Percentiles rank a stretch among this genome's conserved stretches.
phyloP scores from a whole-genome alignment of 768 basidiomycete genomes.

The Fomitopsis serialis region DNA sequence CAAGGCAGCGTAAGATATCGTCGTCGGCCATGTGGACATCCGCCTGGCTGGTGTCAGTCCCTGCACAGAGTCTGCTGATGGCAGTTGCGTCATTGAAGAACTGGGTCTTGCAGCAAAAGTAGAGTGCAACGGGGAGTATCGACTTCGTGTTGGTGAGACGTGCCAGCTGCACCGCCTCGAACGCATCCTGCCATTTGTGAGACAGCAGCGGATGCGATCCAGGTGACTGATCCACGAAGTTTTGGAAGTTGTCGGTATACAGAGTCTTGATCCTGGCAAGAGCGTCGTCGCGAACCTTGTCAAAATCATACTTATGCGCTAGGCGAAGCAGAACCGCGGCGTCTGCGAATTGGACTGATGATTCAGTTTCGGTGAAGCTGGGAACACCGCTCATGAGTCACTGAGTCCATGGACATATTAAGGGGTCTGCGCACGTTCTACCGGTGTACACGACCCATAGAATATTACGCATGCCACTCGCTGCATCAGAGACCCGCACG shows the following conservation, averaged over 20 bases:
- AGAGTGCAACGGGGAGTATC: slow-evolving; percentile 4
- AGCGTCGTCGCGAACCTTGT: neutral
- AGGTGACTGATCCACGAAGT: no score
- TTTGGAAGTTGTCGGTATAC: no score
- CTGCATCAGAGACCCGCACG: neutral
- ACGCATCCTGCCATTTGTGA: neutral
- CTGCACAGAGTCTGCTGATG: no score
- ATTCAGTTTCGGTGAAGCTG: no score
- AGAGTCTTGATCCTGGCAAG: neutral
- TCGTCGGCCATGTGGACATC: no score
- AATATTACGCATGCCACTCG: neutral
- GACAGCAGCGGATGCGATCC: no score
- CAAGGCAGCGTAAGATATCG: no score
- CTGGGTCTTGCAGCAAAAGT: neutral
- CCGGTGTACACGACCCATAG: neutral
- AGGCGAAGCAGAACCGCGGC: neutral
- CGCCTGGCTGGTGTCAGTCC: no score
- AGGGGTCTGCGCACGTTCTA: neutral
- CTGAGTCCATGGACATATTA: neutral
- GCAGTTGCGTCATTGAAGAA: no score
- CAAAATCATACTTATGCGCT: neutral
- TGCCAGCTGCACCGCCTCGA: neutral
- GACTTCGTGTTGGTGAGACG: neutral
- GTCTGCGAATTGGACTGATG: no score
- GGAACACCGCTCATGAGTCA: no score